Evolutionary conservation across 208 protist species (phyloP).

Genomic region (Porcisia deanei): DNA sequence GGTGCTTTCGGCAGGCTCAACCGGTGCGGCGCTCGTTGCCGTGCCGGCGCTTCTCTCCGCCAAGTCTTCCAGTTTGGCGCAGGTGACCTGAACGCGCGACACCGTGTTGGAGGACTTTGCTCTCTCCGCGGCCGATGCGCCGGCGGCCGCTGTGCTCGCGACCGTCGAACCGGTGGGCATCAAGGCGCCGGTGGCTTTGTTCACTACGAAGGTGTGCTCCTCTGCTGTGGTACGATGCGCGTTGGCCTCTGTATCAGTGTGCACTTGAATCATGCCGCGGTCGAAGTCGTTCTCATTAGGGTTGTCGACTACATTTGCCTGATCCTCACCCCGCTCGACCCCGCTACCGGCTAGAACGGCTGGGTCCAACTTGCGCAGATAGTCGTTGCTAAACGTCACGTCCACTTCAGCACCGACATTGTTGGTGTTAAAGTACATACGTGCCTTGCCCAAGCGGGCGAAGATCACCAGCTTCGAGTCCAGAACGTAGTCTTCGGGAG

Average conservation of each 20-base stretch:
- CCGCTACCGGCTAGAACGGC: neutral
- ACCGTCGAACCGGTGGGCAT: neutral
- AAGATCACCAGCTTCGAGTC: constrained; percentile 60
- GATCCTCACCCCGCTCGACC: neutral
- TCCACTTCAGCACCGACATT: constrained; percentile 35
- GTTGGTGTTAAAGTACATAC: constrained; percentile 30
- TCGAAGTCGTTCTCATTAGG: constrained; percentile 24
- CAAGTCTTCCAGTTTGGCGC: neutral
- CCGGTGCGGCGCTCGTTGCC: neutral
- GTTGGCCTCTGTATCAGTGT: constrained; percentile 28
- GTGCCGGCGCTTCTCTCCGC: neutral
- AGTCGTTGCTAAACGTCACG: constrained; percentile 35
- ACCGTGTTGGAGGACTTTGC: neutral
- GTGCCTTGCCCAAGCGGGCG: constrained; percentile 38
- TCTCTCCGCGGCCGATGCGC: neutral
- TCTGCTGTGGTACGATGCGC: constrained; percentile 3
- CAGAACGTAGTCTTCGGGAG: constrained; percentile 63
- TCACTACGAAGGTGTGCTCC: constrained; percentile 29
- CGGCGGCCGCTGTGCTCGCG: neutral
- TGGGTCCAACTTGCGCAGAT: constrained; percentile 25
- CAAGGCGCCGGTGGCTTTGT: constrained; percentile 26
- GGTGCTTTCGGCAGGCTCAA: neutral
- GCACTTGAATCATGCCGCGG: constrained; percentile 28
- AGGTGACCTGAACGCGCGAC: constrained; percentile 31
- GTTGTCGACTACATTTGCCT: neutral